Evolutionary conservation across 2,329 filamentous ascomycete species (phyloP).

Genomic region (Blastomyces emzantsi): DNA sequence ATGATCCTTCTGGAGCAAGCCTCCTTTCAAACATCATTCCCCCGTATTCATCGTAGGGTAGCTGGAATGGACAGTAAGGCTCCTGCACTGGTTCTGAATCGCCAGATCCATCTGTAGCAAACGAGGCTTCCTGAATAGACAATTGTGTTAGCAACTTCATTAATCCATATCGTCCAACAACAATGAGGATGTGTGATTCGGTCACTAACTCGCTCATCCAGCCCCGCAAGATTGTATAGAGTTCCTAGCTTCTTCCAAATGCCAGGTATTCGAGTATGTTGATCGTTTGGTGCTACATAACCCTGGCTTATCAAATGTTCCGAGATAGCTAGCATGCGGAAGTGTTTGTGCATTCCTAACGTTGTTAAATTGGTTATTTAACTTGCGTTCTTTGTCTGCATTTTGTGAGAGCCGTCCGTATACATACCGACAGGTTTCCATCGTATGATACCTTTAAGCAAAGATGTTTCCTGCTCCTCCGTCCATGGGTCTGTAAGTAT

Average conservation of each 20-base stretch:
- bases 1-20: slow-evolving; percentile 36
- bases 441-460: slow-evolving; percentile 85
- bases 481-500: slow-evolving; percentile 71
- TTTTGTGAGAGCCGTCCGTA: not conserved
- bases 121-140: slow-evolving; percentile 42
- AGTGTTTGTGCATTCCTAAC: slow-evolving; percentile 83
- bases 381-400: slow-evolving; percentile 12
- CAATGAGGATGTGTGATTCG: slow-evolving; percentile 19
- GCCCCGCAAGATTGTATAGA: slow-evolving; percentile 74
- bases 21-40: slow-evolving; percentile 42
- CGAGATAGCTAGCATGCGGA: slow-evolving; percentile 79
- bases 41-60: slow-evolving; percentile 46
- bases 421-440: slow-evolving; percentile 87
- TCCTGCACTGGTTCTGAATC: slow-evolving; percentile 43
- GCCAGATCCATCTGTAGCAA: slow-evolving; percentile 49
- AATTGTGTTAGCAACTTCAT: not conserved
- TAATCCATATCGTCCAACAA: not conserved
- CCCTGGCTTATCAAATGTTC: slow-evolving; percentile 73
- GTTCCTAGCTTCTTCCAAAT: slow-evolving; percentile 83
- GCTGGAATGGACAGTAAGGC: slow-evolving; percentile 56
- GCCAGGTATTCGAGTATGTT: slow-evolving; percentile 78
- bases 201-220: slow-evolving; percentile 73
- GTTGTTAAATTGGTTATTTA: slow-evolving; percentile 9
- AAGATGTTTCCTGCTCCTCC: slow-evolving; percentile 84
- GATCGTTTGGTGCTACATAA: slow-evolving; percentile 53